These are phyloP conservation scores for Aspergillus ustus DNA, from an alignment of 2,329 filamentous ascomycete genomes.

Conservation along the genomic window DNA sequence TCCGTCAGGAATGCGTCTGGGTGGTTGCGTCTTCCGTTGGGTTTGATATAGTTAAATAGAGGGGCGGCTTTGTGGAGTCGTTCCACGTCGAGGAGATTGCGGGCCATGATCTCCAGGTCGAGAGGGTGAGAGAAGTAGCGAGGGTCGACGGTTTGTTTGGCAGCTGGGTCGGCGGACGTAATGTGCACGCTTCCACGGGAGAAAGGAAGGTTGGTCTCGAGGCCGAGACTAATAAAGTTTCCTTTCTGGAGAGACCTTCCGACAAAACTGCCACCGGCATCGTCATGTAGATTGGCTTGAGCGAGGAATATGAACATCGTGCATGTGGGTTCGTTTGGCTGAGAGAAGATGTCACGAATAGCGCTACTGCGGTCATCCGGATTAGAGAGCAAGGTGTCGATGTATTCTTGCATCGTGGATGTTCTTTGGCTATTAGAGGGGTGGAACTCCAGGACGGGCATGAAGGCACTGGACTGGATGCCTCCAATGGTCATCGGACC, in stretches of 20 bases:
- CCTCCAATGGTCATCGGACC: not conserved
- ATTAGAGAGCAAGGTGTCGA: not conserved
- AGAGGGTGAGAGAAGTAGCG: constrained; percentile 52
- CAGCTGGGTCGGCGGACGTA: constrained; percentile 39
- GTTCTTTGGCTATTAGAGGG: not conserved
- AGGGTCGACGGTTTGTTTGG: constrained; percentile 48
- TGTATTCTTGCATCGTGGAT: not conserved
- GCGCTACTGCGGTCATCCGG: not conserved
- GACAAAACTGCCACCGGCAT: not conserved
- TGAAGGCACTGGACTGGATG: not conserved
- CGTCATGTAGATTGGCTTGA: constrained; percentile 19
- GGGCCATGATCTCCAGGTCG: constrained; percentile 47
- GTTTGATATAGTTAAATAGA: constrained; percentile 39
- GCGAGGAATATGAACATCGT: not conserved
- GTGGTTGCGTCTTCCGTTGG: constrained; percentile 29
- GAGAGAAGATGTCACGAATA: not conserved
- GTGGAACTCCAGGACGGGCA: not conserved
- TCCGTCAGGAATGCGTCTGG: constrained; percentile 7
- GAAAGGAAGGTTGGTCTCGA: constrained; percentile 34
- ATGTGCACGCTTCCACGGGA: constrained; percentile 46
- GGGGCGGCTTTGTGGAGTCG: constrained; percentile 37
- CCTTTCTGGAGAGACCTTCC: constrained; percentile 12
- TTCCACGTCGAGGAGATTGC: constrained; percentile 39
- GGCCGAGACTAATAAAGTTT: constrained; percentile 26
- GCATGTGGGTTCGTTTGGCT: not conserved